Conservation (phyloP, 2,329 filamentous ascomycete species). For the Pseudogymnoascus sp. region DNA sequence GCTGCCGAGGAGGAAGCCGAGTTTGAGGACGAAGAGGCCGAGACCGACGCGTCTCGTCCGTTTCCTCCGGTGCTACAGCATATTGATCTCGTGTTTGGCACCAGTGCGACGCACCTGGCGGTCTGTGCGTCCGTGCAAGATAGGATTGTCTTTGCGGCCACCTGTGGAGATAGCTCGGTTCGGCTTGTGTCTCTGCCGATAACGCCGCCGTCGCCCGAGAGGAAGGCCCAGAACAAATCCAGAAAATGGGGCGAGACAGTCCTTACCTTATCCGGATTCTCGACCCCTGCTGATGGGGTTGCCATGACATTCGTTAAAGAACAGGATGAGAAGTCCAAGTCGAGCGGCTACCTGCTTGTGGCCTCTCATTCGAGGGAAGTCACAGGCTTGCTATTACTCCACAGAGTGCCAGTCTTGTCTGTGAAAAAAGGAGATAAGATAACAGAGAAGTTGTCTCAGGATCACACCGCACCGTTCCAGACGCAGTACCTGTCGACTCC, state of each 20-base stretch:
- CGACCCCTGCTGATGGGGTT: conserved; percentile 44
- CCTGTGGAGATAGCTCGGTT: conserved; percentile 49
- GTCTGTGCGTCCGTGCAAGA: conserved; percentile 44
- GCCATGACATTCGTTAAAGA: conserved; percentile 41
- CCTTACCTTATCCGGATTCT: conserved; percentile 45
- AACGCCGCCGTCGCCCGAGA: conserved; percentile 52
- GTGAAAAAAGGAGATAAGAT: conserved; percentile 24
- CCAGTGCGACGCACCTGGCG: conserved; percentile 47
- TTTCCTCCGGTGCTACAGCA: conserved; percentile 52
- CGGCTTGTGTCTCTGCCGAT: conserved; percentile 53
- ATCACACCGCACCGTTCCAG: conserved; percentile 46
- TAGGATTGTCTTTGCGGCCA: conserved; percentile 53
- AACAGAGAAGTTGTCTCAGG: conserved; percentile 29
- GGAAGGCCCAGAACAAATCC: conserved; percentile 47
- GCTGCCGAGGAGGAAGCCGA: conserved; percentile 29
- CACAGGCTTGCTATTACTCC: conserved; percentile 49
- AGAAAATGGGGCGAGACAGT: conserved; percentile 55
- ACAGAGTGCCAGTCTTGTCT: conserved; percentile 42
- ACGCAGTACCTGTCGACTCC: conserved; percentile 49
- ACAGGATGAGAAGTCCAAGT: conserved; percentile 11
- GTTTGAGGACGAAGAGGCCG: conserved; percentile 47
- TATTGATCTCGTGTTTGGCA: conserved; percentile 52
- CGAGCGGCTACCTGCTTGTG: conserved; percentile 42
- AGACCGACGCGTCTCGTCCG: conserved; percentile 26
- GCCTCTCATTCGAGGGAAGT: conserved; percentile 53